Base-by-base conservation (phyloP, 352 stramenopile species). In the Pilasporangium apinafurcum region DNA sequence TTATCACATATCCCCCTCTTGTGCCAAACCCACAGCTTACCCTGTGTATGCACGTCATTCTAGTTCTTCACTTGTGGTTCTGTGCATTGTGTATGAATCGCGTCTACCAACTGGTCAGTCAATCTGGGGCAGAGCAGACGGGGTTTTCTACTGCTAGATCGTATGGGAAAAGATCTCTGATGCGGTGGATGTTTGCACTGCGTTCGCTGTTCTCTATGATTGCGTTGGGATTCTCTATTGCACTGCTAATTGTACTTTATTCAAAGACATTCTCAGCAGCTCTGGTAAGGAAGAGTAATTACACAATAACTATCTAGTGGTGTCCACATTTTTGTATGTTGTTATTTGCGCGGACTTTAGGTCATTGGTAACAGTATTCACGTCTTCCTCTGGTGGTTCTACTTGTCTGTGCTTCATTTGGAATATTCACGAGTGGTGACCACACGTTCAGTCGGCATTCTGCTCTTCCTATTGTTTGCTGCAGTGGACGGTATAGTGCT, bases 21-120 rank as follows among this genome's bases (percentile, higher is more conserved):
- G 20, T 17, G 27, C n/a, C n/a, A n/a, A n/a, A n/a, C n/a, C n/a
- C n/a, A n/a, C n/a, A n/a, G n/a, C n/a, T n/a, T 17, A 3, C 5
- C 13, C 17, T 26, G 5, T 31, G 21, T 17, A 0, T 16, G 14
- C 13, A 25, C 8, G 32, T 14, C 30, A 13, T 25, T 34, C 18
- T 42, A 86, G 59, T 37, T 36, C 51, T 64, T 40, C 50, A 73
- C 31, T 14, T 73, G 10, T 14, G 63, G 2, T 59, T 86, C 22
- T 34, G 73, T 3, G 30, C 59, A 4, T 20, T 72, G 10, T 69
- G 63, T 21, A 68, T 81, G 60, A 53, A 29, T 21, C 56, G 64
- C 14, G 61, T 82, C 26, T 27, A 72, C n/a, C 44, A 30, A 16
- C 56, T 83, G 42, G 37, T 34, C 2, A 28, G 33, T 3, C 14